Base-by-base conservation (phyloP, 371 early-diverging fungal species). In the Mucor mucedo region DNA sequence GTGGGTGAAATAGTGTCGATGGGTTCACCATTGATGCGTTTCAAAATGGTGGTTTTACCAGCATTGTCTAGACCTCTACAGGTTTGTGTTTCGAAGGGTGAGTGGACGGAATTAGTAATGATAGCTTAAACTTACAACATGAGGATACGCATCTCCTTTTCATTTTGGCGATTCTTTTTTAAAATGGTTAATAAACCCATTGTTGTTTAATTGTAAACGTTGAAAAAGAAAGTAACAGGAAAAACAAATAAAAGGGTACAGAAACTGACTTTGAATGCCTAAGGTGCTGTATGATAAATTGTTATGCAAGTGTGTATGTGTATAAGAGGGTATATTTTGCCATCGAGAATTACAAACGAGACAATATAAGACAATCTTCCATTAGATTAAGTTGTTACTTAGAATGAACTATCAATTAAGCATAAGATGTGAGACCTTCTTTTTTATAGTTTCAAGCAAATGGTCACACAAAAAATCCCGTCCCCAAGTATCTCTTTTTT, bases 21-120 rank as follows among this genome's bases (percentile, higher is more conserved):
- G 56, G 89, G 87, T 66, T 95, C 94, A 32, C 96, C 96, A 74
- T 94, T 95, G 70, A 98, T 89, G 5, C 93, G 86, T 69, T 98
- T 95, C 38, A 99, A 79, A 62, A 99, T 95, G 21, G 99, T 98
- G 0, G 99, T 99, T 69, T 99, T 99, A 68, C 99, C 99, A 1
- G 99, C 98, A 85, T 99, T 99, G 82, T 99, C 99, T 14, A 98
- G 86, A 0, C 99, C 99, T 11, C 91, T 92, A 45, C 5, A 13
- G 1, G 5, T n/a, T 2, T 44, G 5, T n/a, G 44, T 44, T 39
- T 21, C 21, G 21, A 8, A 35, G 35, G 42, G 11, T 60, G 44
- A n/a, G 8, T 44, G 16, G 8, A 44, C 13, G 28, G 30, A 4
- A n/a, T 38, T 35, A 14, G 27, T 7, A 35, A 54, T 44, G 32